Base-by-base conservation (phyloP, 2,329 filamentous ascomycete species). In the Hypomyces rosellus region DNA sequence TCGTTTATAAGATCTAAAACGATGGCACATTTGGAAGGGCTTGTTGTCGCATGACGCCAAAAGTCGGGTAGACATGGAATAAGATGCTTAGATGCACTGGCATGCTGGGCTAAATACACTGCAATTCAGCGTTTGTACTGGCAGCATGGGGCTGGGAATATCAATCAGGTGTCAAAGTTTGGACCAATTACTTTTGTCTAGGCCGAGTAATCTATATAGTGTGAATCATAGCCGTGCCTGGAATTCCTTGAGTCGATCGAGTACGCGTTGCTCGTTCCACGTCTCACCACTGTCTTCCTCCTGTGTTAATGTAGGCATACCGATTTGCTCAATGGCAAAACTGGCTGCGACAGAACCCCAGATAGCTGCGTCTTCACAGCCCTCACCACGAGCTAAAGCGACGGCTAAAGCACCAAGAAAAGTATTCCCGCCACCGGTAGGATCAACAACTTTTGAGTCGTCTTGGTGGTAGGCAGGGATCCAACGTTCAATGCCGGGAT, bases 311-410 rank as follows among this genome's bases (percentile, higher is more conserved):
- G 65, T 65, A 0, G 92, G 92, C 65, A 95, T 81, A 1, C 93
- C 92, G 47, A 95, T 84, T 67, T 99, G 93, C 69, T 99, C 91
- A 60, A 99, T 95, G 14, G 89, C 89, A 67, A 96, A 93, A 61
- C 90, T 91, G 7, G 93, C 92, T 2, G 89, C 86, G 5, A 97
- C 78, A 42, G 81, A 86, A 4, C 85, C 93, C 81, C 86, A 92
- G 0, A 81, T 74, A 5, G 87, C 84, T 5, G 89, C 90, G 59
- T 89, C 83, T 53, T 84, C 81, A 38, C 88, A 73, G 22, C 66
- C 63, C 57, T 78, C 73, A 1, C 80, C 82, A 47, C 85, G 71
- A 33, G 75, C 83, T 57, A 86, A 68, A 1, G 74, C 82, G 12
- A 84, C 73, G 0, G 75, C 71, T 43, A 83, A 58, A n/a, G 78